Evolutionary conservation across 306 rosid genomes (phyloP), one percentile per base, ranked within the genome.

Genomic region (Lablab purpureus): DNA sequence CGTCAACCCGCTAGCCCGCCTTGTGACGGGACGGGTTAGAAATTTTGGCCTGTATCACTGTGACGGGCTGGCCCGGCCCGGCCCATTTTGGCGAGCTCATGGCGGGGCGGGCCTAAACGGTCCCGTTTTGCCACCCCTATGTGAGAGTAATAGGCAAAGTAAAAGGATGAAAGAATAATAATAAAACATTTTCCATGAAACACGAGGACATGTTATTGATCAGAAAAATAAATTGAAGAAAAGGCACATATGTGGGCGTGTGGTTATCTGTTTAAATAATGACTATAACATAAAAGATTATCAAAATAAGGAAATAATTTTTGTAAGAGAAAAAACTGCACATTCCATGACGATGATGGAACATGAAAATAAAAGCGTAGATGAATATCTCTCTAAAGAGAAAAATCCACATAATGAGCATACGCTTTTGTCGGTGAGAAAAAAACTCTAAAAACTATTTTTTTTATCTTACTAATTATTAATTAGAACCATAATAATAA

Each of bases 381-480:
- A 36, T 3, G 52, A 40, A 47, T n/a, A 62, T 62, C 23, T 45
- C 49, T 30, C 36, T n/a, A 47, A 34, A 51, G 50, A 46, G 10
- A 74, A 54, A 62, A 8, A 56, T 58, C 28, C 21, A 27, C 15
- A 36, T 40, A 27, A 41, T 3, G 19, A 74, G 18, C 15, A 59
- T 10, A 74, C 59, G 79, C 7, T 59, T 74, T 58, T 60, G 59
- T 74, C 70, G 71, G 79, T 25, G 71, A 11, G 1, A 58, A 37
- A 41, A 58, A 37, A 41, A 36, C 2, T 9, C 10, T 15, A 67
- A 21, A 40, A 21, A 28, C 25, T 1, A 1, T 25, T 4, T 70
- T 69, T 14, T 6, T 1, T 10, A 17, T 69, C 10, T 43, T 22
- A 40, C 1, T 21, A 46, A 69, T 46, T 34, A 34, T 34, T 34